Conservation (phyloP, 192 early-diverging fungal species). For the Backusella psychrophila region DNA sequence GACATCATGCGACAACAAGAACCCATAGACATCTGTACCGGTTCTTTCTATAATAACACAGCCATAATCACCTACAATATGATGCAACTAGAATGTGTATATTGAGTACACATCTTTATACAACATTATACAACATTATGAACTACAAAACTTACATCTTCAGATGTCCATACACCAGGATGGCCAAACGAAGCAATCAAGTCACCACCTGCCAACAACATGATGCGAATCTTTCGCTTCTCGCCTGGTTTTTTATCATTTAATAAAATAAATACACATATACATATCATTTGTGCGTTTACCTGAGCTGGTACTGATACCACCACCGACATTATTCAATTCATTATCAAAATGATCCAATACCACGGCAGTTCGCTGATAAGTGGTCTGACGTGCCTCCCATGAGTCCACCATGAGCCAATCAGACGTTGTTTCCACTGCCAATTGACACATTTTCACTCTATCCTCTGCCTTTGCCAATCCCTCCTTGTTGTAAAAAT, state of each 20-base stretch:
- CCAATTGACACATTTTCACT: constrained; percentile 91
- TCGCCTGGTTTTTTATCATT: constrained; percentile 38
- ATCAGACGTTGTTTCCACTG: constrained; percentile 72
- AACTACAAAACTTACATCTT: constrained; percentile 64
- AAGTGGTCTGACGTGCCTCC: constrained; percentile 82
- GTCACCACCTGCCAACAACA: constrained; percentile 96
- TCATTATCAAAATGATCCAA: constrained; percentile 94
- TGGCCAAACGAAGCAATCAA: constrained; percentile 94
- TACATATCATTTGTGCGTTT: not conserved
- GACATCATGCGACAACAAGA: constrained; percentile 88
- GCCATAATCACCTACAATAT: constrained; percentile 91
- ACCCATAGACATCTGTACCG: constrained; percentile 91
- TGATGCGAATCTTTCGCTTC: constrained; percentile 69
- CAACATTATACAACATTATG: no score
- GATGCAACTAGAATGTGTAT: constrained; percentile 42
- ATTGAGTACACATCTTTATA: no score
- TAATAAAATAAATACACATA: not conserved
- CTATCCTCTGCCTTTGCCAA: constrained; percentile 85
- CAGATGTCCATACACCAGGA: constrained; percentile 83
- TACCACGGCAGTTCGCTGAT: constrained; percentile 85
- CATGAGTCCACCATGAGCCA: constrained; percentile 98
- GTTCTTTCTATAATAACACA: constrained; percentile 96
- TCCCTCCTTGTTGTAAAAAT: constrained; percentile 91
- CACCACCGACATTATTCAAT: constrained; percentile 75
- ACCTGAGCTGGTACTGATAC: constrained; percentile 63